phyloP scores from a whole-genome alignment of 352 stramenopile genomes.

The Pythium plurisporium region DNA sequence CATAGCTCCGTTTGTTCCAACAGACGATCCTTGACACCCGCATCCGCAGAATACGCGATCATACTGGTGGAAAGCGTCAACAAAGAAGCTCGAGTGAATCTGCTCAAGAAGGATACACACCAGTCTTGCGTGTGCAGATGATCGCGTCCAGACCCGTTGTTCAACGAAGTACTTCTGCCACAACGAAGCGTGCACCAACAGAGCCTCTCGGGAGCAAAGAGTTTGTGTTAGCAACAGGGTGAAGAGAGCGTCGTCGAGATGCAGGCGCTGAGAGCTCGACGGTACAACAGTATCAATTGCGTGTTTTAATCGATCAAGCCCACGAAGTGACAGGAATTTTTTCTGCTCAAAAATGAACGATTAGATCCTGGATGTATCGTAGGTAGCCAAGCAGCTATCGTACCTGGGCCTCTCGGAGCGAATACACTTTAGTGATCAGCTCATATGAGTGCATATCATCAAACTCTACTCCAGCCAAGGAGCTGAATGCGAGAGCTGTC shows the following conservation, averaged over 20 bases:
- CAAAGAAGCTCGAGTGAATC: background rate
- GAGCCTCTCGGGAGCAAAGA: background rate
- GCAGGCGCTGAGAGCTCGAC: background rate
- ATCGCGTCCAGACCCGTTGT: background rate
- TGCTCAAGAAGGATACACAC: background rate
- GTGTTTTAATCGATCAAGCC: background rate
- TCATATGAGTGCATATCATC: no score
- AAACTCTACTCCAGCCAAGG: no score
- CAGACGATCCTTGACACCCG: background rate
- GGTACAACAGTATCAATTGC: background rate
- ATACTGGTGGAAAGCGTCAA: background rate
- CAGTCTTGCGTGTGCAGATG: background rate
- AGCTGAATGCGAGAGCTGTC: background rate
- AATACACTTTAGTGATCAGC: no score
- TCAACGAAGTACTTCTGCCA: conserved; percentile 9
- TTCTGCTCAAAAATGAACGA: no score
- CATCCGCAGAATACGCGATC: conserved; percentile 1
- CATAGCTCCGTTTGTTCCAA: background rate
- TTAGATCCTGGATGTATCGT: no score
- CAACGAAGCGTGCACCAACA: background rate
- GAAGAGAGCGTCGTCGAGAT: background rate
- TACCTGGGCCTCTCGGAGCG: background rate
- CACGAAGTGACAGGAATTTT: conserved; percentile 2
- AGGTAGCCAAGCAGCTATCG: no score
- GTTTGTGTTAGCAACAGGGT: background rate